A percentile compares a stretch with the other conserved stretches of the same genome.
These are phyloP conservation scores for Kurtzmaniella quercitrusa DNA, from an alignment of 1,139 yeast genomes.

Conservation along the genomic window DNA sequence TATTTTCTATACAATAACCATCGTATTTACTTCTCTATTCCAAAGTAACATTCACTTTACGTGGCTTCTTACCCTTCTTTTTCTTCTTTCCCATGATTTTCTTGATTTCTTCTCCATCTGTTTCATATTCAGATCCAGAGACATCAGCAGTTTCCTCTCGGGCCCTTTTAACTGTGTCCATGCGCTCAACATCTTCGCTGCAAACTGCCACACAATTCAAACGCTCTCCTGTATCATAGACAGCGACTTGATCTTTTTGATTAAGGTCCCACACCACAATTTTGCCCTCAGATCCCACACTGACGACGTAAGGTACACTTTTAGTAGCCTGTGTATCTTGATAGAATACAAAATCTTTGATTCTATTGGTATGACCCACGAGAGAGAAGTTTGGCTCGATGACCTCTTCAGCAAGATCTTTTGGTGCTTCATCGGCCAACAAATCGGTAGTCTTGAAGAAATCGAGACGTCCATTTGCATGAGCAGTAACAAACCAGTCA, in stretches of 20 bases:
- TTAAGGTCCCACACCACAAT: slow-evolving; percentile 85
- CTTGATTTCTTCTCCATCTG: slow-evolving; percentile 55
- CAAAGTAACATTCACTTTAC: slow-evolving; percentile 50
- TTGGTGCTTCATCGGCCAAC: slow-evolving; percentile 14
- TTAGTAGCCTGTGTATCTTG: slow-evolving; percentile 34
- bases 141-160: slow-evolving; percentile 26
- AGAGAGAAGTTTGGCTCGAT: slow-evolving; percentile 51
- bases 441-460: slow-evolving; percentile 43
- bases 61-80: slow-evolving; percentile 33
- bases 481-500: slow-evolving; percentile 65
- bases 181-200: slow-evolving; percentile 73
- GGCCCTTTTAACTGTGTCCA: slow-evolving; percentile 64
- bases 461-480: slow-evolving; percentile 67
- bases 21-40: slow-evolving; percentile 28
- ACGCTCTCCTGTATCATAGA: slow-evolving; percentile 89
- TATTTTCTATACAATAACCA: background rate
- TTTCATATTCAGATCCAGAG: slow-evolving; percentile 65
- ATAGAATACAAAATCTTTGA: slow-evolving; percentile 68
- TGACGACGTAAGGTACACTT: slow-evolving; percentile 52
- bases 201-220: slow-evolving; percentile 81
- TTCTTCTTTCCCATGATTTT: slow-evolving; percentile 42
- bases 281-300: slow-evolving; percentile 91
- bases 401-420: slow-evolving; percentile 21
- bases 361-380: slow-evolving; percentile 80
- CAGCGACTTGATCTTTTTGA: slow-evolving; percentile 74